Evolutionary conservation across 345 rosid species (phyloP), one percentile per base, ranked within the genome.

Genomic region (Eucalyptus viminalis): DNA sequence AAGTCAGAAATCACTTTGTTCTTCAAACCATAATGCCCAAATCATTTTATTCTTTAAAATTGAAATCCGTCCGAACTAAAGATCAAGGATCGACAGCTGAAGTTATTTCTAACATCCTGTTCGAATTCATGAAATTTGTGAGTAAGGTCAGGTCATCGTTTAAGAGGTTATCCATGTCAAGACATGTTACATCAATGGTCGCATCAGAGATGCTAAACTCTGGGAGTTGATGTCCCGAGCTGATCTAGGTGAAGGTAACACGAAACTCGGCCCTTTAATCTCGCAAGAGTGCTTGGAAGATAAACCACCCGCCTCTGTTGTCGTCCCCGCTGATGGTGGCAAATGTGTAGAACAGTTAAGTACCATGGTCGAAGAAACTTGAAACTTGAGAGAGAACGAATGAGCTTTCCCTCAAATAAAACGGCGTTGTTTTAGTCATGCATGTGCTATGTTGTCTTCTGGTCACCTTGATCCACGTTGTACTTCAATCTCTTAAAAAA

Each of bases 191-290:
- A 56, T 22, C 25, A 0, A 56, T 3, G 65, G 29, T 58, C 0
- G 29, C 11, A 0, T 4, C 29, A 0, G 7, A 58, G 65, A 58
- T 24, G 65, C 11, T 0, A 0, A 56, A 22, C 62, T 9, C 27
- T 24, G 27, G 6, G 62, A 56, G 62, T 5, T 10, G 62, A 58
- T 58, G 65, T 58, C 29, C 65, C 65, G 29, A 5, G 65, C 13
- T 25, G 65, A 58, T 58, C 2, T 5, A 58, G 29, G 7, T 24
- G 65, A 58, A 24, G 65, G 65, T 25, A 58, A 25, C 65, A 58
- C 13, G 29, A 58, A 58, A 24, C 29, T 58, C 65, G 2, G 29
- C n/a, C 65, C 29, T 58, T 25, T 58, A 14, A 25, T 58, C 29
- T 25, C 29, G 65, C 29, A 24, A 58, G 6, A 58, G 65, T 58